These are phyloP conservation scores for Candida mesenterica DNA, from an alignment of 1,139 yeast species.

Conservation along the genomic window DNA sequence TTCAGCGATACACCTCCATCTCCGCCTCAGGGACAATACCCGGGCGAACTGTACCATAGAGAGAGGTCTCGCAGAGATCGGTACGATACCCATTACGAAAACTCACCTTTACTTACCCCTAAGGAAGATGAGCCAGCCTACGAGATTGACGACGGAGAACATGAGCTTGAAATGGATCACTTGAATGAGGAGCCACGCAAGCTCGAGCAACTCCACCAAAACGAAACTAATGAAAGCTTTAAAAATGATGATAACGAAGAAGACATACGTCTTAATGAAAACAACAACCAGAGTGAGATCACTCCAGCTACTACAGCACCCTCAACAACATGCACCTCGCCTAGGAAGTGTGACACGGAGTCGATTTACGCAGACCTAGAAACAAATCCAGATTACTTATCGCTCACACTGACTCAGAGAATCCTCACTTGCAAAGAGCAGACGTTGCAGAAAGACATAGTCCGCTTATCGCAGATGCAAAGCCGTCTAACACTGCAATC, in stretches of 20 bases:
- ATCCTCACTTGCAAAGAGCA: constrained; percentile 25
- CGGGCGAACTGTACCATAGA: constrained; percentile 1
- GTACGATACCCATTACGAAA: constrained; percentile 18
- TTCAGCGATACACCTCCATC: constrained; percentile 13
- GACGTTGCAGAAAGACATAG: constrained; percentile 31
- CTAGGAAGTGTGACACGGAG: not conserved
- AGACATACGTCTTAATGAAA: not conserved
- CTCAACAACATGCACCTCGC: constrained; percentile 6
- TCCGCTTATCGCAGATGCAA: constrained; percentile 26
- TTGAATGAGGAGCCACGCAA: too few species aligned
- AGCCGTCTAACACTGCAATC: constrained; percentile 17
- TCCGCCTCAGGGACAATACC: constrained; percentile 8
- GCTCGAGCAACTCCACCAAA: too few species aligned
- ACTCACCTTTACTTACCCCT: constrained; percentile 43
- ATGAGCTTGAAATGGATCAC: too few species aligned
- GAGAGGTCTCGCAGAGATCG: not conserved
- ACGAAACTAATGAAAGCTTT: constrained; percentile 8
- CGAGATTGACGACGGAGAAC: constrained; percentile 18
- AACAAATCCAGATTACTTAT: constrained; percentile 39
- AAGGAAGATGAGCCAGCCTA: constrained; percentile 43
- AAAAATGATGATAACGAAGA: constrained; percentile 4
- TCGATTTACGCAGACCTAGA: constrained; percentile 20
- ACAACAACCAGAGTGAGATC: constrained; percentile 3
- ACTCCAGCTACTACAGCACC: constrained; percentile 12
- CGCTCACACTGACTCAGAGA: constrained; percentile 36